Conservation (phyloP, 2,329 filamentous ascomycete genomes). For the Pseudopithomyces maydicus region DNA sequence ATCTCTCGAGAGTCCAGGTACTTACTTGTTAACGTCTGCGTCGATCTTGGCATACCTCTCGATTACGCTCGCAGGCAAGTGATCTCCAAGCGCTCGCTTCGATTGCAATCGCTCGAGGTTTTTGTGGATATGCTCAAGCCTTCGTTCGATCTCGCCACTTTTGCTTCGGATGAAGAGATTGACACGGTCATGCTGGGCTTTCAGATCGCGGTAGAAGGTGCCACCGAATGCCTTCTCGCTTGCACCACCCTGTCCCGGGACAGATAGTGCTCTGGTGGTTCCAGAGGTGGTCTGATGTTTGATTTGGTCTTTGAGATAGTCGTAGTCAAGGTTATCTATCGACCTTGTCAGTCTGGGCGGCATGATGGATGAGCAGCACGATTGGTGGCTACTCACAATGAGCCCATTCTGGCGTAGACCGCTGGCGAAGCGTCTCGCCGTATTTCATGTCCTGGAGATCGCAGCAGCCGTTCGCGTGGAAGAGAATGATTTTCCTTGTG, state of each 20-base stretch:
- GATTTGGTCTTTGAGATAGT: constrained; percentile 83
- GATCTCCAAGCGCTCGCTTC: constrained; percentile 19
- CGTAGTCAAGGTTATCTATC: constrained; percentile 85
- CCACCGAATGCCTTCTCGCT: constrained; percentile 70
- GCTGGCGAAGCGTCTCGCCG: constrained; percentile 72
- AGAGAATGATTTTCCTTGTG: constrained; percentile 9
- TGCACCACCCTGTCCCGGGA: constrained; percentile 67
- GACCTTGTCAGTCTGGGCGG: constrained; percentile 17
- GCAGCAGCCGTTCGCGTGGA: constrained; percentile 6
- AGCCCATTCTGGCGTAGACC: constrained; percentile 83
- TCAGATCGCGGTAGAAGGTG: constrained; percentile 72
- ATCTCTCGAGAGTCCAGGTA: background rate
- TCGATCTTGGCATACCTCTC: constrained; percentile 58
- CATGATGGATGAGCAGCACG: background rate
- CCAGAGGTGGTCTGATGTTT: constrained; percentile 77
- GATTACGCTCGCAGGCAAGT: constrained; percentile 51
- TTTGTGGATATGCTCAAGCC: constrained; percentile 57
- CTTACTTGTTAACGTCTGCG: constrained; percentile 53
- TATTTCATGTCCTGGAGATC: constrained; percentile 68
- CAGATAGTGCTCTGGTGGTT: constrained; percentile 72
- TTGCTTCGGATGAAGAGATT: constrained; percentile 81
- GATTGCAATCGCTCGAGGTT: constrained; percentile 42
- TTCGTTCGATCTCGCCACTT: constrained; percentile 73
- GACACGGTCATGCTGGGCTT: constrained; percentile 75
- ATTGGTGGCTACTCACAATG: constrained; percentile 60